Evolutionary conservation across 371 early-diverging fungal species (phyloP), one percentile per base, ranked within the genome.

Genomic region (Conidiobolus coronatus): DNA sequence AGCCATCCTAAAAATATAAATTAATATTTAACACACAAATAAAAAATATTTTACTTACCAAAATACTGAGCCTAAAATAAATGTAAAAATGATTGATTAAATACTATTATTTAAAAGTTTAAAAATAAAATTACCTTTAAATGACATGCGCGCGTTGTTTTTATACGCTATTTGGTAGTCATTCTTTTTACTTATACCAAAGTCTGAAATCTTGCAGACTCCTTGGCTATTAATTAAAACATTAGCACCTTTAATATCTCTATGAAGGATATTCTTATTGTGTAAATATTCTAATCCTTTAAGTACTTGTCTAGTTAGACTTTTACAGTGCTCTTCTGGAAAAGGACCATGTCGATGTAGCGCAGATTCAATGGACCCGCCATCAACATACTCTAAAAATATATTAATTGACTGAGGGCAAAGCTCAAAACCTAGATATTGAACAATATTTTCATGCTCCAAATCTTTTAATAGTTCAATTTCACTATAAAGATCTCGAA

Each of bases 171-270:
- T 37, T 54, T 46, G 20, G 19, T 48, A 38, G 15, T 49, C 49
- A 48, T 67, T 73, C 58, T 71, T 75, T 55, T 86, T 89, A 2
- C 92, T 85, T 6, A 98, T 72, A 7, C 99, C 98, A 73, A 98
- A 97, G 62, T 98, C 98, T 8, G 88, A 80, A 12, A 99, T 92
- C 60, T 96, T 95, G 53, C 89, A 87, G 0, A 75, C 65, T 33
- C 92, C 88, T 33, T 80, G 76, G 15, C 70, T 79, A 52, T 91
- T 77, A 1, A 82, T 78, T 9, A 81, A 54, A 15, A 79, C 85
- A 60, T 98, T 98, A 17, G 85, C 93, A 23, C 91, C 87, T 63
- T 98, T 98, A 57, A 99, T 91, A 62, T 66, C 93, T 40, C 90
- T 69, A 55, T 98, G 98, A 24, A 95, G 70, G 40, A 97, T 89